A percentile compares a stretch with the other conserved stretches of the same genome.
phyloP scores from a whole-genome alignment of 1,139 yeast genomes.

The Diutina rugosa region DNA sequence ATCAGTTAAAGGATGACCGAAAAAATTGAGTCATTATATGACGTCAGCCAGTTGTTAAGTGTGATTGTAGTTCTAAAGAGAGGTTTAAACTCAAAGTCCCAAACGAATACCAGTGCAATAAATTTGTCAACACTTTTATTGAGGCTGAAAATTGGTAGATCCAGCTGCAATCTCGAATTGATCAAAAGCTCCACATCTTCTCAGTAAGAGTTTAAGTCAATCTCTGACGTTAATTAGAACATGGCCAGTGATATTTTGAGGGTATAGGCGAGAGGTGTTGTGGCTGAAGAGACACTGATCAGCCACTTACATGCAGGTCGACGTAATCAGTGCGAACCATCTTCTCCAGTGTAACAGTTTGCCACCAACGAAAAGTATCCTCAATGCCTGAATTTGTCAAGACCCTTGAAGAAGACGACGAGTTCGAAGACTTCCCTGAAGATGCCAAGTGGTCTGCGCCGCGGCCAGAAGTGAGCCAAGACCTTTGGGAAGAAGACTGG shows the following conservation, averaged over 20 bases:
- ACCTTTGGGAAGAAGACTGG: constrained; percentile 93
- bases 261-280: not conserved
- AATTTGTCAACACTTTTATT: no score
- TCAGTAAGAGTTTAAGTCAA: no score
- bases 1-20: not conserved
- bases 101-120: no score
- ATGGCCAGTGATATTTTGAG: not conserved
- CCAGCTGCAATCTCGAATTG: no score
- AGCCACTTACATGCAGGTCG: not conserved
- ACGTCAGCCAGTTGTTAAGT: no score
- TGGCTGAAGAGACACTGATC: not conserved
- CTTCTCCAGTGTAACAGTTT: not conserved
- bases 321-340: not conserved
- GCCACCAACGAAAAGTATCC: not conserved
- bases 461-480: constrained; percentile 22
- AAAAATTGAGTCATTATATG: not conserved
- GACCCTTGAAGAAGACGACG: constrained; percentile 83
- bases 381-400: constrained; percentile 23
- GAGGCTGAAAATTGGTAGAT: no score
- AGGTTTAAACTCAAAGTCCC: no score
- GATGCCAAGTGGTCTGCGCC: constrained; percentile 40
- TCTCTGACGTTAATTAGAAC: no score
- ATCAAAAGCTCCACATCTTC: no score
- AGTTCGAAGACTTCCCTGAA: constrained; percentile 88
- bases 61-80: no score